Conservation (phyloP, 2,329 filamentous ascomycete genomes). For the Colletotrichum musicola region DNA sequence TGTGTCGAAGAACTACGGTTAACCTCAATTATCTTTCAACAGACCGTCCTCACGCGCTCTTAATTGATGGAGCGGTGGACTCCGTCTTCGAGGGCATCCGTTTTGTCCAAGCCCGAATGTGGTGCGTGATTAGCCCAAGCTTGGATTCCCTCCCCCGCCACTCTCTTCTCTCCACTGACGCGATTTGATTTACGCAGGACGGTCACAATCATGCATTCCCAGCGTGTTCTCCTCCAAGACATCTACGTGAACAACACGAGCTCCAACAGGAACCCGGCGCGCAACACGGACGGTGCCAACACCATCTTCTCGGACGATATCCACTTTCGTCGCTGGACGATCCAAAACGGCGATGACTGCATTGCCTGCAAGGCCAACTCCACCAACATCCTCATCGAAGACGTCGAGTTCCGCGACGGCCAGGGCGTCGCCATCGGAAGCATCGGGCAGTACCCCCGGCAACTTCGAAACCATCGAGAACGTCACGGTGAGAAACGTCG, state of each 20-base stretch:
- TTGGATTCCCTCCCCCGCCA: neutral
- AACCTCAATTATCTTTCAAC: too few species aligned
- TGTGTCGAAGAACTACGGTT: too few species aligned
- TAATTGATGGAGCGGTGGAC: constrained; percentile 42
- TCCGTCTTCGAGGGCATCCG: constrained; percentile 53
- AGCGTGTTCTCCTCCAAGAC: constrained; percentile 59
- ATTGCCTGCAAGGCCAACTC: constrained; percentile 68
- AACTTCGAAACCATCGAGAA: constrained; percentile 14
- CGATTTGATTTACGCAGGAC: constrained; percentile 43
- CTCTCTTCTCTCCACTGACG: neutral
- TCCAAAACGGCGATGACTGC: constrained; percentile 65
- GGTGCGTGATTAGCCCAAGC: constrained; percentile 43
- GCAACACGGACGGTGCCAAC: constrained; percentile 59
- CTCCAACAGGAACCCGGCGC: constrained; percentile 45
- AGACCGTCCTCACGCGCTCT: constrained; percentile 6
- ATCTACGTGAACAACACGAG: constrained; percentile 66
- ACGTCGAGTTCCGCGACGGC: constrained; percentile 62
- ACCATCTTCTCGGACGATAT: constrained; percentile 66
- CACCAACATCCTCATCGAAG: constrained; percentile 64
- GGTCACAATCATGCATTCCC: constrained; percentile 63
- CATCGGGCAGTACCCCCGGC: constrained; percentile 64
- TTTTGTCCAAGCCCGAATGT: constrained; percentile 71
- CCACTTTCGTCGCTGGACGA: constrained; percentile 61
- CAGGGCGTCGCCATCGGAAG: constrained; percentile 67
- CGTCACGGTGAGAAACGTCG: neutral